Evolutionary conservation across 2,329 filamentous ascomycete species (phyloP).

Genomic region (Aspergillus japonicus): DNA sequence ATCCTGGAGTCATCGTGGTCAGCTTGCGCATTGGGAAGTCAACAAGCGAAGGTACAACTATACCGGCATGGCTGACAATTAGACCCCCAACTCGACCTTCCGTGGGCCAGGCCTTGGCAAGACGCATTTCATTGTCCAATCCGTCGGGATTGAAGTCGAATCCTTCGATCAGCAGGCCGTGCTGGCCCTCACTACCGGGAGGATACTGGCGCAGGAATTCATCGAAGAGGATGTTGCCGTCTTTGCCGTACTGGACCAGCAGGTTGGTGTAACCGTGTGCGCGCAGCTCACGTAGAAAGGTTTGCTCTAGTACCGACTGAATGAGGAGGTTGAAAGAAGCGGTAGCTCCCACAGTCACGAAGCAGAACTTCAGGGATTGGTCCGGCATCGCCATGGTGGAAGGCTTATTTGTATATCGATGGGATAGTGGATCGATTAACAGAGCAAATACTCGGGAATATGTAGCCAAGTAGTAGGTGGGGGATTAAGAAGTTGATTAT

Average conservation of each 20-base stretch:
- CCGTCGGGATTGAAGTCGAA: constrained; percentile 66
- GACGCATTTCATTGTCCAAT: constrained; percentile 59
- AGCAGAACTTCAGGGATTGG: constrained; percentile 55
- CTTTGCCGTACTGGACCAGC: constrained; percentile 76
- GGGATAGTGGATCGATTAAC: not conserved
- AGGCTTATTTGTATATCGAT: not conserved
- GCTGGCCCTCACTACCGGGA: constrained; percentile 22
- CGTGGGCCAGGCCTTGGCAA: constrained; percentile 48
- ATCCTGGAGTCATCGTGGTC: constrained; percentile 56
- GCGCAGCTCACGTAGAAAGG: constrained; percentile 63
- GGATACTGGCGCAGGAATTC: constrained; percentile 29
- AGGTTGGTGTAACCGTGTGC: constrained; percentile 67
- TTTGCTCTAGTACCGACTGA: constrained; percentile 58
- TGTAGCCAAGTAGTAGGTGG: no score
- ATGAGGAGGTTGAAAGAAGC: constrained; percentile 76
- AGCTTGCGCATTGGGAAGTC: not conserved
- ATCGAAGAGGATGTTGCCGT: constrained; percentile 57
- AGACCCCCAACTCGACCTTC: constrained; percentile 57
- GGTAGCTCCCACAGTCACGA: constrained; percentile 91
- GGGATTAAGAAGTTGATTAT: no score
- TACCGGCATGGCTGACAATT: constrained; percentile 87
- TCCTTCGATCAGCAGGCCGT: constrained; percentile 55
- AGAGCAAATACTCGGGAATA: no score
- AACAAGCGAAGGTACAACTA: not conserved
- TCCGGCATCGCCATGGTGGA: constrained; percentile 14